phyloP scores from a whole-genome alignment of 225 moss, liverwort and hornwort genomes.

The Straminergon stramineum region DNA sequence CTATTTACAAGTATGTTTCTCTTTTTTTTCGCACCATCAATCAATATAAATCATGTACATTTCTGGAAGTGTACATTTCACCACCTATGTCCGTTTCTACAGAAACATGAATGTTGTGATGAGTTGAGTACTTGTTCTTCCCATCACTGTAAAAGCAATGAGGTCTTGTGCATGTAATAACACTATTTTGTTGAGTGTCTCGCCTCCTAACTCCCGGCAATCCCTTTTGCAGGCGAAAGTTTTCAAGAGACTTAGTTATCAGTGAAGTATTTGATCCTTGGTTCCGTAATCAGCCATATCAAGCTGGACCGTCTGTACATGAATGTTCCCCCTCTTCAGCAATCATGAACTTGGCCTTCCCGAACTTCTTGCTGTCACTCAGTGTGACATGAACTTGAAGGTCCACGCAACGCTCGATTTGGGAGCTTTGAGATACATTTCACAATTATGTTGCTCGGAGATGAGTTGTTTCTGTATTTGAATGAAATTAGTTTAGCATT shows the following conservation, averaged over 20 bases:
- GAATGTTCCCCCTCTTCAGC: constrained; percentile 2
- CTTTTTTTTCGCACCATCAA: too few relatives aligned
- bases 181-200: neutral
- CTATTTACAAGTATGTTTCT: neutral
- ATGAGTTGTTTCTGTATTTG: neutral
- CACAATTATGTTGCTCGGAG: constrained; percentile 10
- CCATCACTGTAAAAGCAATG: neutral
- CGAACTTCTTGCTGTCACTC: neutral
- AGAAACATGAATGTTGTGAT: neutral
- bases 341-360: neutral
- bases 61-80: neutral
- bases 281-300: constrained; percentile 73
- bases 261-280: constrained; percentile 76
- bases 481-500: neutral
- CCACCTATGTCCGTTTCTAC: neutral
- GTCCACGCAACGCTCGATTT: neutral
- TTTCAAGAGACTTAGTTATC: constrained; percentile 66
- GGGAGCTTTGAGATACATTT: neutral
- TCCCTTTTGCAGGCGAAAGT: constrained; percentile 43
- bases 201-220: neutral
- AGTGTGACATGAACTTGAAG: neutral
- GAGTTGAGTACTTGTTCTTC: too few relatives aligned
- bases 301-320: constrained; percentile 67
- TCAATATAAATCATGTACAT: neutral
- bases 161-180: neutral